phyloP scores from a whole-genome alignment of 2,329 filamentous ascomycete species.

The Apiospora saccharicola region DNA sequence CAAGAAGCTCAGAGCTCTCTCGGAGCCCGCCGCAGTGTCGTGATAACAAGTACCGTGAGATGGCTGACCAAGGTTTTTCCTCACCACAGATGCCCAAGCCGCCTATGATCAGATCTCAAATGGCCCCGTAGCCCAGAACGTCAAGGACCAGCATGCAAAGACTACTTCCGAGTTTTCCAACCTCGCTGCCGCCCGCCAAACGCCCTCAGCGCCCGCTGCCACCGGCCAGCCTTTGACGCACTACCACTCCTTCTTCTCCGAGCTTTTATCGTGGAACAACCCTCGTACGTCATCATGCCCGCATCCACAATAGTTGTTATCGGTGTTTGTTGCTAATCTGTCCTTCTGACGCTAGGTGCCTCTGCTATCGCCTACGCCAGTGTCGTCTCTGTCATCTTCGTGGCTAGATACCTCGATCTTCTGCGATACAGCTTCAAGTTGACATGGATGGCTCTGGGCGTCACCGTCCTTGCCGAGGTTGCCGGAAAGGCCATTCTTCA shows the following conservation, averaged over 20 bases:
- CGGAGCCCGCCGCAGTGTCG: constrained; percentile 29
- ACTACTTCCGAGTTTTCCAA: constrained; percentile 64
- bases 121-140: constrained; percentile 66
- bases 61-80: constrained; percentile 2
- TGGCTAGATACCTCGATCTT: constrained; percentile 70
- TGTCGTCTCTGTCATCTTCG: constrained; percentile 66
- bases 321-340: neutral
- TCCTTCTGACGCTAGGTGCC: constrained; percentile 54
- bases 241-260: constrained; percentile 75
- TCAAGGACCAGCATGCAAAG: constrained; percentile 64
- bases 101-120: constrained; percentile 57
- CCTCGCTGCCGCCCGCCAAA: constrained; percentile 63
- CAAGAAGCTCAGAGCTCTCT: neutral
- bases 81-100: constrained; percentile 55
- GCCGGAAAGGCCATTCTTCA: constrained; percentile 67
- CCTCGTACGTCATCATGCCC: constrained; percentile 58
- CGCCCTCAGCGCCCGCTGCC: constrained; percentile 60
- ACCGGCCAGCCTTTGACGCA: constrained; percentile 71
- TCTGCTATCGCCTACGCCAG: constrained; percentile 70
- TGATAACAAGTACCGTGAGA: constrained; percentile 26
- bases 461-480: constrained; percentile 68
- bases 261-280: constrained; percentile 74
- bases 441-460: constrained; percentile 67
- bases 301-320: neutral
- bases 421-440: constrained; percentile 71